A percentile compares a stretch with the other conserved stretches of the same genome.
Evolutionary conservation across 1,284 basidiomycete genomes (phyloP).

Genomic region (Tranzscheliella williamsii): DNA sequence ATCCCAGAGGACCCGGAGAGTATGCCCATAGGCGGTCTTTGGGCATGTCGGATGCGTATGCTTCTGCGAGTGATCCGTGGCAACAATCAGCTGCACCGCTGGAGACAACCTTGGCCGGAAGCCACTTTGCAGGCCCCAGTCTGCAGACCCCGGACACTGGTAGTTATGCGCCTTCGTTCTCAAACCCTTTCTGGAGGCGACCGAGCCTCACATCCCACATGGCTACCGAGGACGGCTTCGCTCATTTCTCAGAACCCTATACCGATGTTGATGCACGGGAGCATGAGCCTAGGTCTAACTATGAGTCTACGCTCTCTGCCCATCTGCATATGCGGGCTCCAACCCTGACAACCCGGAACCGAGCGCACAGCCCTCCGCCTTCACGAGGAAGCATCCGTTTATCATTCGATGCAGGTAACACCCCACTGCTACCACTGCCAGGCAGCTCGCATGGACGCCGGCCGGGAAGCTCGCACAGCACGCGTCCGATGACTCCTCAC

Average conservation of each 20-base stretch:
- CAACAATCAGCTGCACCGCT: too few relatives aligned
- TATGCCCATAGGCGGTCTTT: too few relatives aligned
- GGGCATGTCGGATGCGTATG: too few relatives aligned
- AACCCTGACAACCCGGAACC: conserved; percentile 22
- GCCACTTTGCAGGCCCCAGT: conserved; percentile 10
- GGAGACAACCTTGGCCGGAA: conserved; percentile 29
- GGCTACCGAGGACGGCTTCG: conserved; percentile 4
- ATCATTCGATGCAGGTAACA: conserved; percentile 23
- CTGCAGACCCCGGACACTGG: conserved; percentile 1
- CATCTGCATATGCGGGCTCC: conserved; percentile 48
- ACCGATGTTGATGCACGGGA: conserved; percentile 4
- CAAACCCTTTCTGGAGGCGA: conserved; percentile 32
- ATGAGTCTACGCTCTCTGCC: conserved; percentile 42
- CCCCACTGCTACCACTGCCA: conserved; percentile 24
- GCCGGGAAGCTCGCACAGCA: conserved; percentile 27
- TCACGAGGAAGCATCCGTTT: conserved; percentile 28
- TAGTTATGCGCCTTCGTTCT: conserved; percentile 12
- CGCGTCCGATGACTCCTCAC: conserved; percentile 26
- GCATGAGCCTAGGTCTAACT: conserved; percentile 23
- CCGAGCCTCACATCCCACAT: conserved; percentile 2
- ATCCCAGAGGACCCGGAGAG: too few relatives aligned
- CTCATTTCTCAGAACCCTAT: conserved; percentile 4
- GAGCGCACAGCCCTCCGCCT: conserved; percentile 23
- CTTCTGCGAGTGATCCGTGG: too few relatives aligned
- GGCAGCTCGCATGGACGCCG: conserved; percentile 40